A percentile compares a stretch with the other conserved stretches of the same genome.
These are phyloP conservation scores for Zygosaccharomyces kombuchaensis DNA, from an alignment of 805 yeast genomes.

Conservation along the genomic window DNA sequence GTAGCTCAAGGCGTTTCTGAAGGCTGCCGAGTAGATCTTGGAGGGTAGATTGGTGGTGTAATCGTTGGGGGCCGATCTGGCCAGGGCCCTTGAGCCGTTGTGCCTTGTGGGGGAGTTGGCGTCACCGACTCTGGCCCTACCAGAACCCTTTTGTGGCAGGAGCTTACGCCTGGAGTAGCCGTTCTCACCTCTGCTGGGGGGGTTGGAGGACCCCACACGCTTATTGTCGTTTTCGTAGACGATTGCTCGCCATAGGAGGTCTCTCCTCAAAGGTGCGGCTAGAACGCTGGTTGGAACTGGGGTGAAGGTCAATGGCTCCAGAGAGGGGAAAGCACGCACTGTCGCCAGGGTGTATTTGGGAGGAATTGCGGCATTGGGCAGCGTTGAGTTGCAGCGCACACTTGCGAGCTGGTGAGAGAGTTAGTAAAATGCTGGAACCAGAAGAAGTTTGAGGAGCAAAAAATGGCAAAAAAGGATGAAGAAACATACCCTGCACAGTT, in stretches of 20 bases:
- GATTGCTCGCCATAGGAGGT: slow-evolving; percentile 90
- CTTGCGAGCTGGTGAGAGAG: background rate
- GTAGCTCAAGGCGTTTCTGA: slow-evolving; percentile 76
- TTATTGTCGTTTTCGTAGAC: slow-evolving; percentile 84
- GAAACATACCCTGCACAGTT: background rate
- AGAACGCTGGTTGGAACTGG: slow-evolving; percentile 73
- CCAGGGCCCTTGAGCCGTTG: slow-evolving; percentile 86
- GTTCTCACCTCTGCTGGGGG: slow-evolving; percentile 80
- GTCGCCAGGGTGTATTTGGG: slow-evolving; percentile 74
- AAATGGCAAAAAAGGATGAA: background rate
- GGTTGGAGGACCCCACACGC: slow-evolving; percentile 85
- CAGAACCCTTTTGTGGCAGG: slow-evolving; percentile 87
- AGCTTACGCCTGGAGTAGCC: slow-evolving; percentile 81
- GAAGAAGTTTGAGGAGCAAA: background rate
- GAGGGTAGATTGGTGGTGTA: slow-evolving; percentile 72
- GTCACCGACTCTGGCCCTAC: slow-evolving; percentile 95
- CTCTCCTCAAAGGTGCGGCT: slow-evolving; percentile 78
- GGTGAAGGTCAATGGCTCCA: slow-evolving; percentile 74
- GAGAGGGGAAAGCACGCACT: slow-evolving; percentile 78
- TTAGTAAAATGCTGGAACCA: background rate
- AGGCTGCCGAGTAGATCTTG: slow-evolving; percentile 69
- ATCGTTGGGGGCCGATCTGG: slow-evolving; percentile 87
- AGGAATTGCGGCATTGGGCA: slow-evolving; percentile 40
- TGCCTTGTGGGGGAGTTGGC: slow-evolving; percentile 89
- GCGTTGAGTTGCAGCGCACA: slow-evolving; percentile 5